phyloP scores from a whole-genome alignment of 148 eudicot genomes.

The Pouteria glomerata region DNA sequence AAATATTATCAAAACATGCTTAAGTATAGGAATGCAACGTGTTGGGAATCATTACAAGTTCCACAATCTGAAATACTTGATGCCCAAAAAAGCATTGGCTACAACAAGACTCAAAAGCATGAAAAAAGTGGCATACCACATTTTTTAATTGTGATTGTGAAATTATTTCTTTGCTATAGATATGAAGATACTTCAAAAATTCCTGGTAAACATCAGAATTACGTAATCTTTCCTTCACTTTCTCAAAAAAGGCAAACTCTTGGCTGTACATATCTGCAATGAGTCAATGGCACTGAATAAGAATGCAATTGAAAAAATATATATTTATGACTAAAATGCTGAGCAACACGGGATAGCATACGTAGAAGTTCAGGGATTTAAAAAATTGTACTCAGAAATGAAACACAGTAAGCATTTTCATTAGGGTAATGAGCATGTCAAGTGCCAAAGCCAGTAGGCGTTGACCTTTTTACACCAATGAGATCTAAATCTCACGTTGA shows the following conservation, averaged over 20 bases:
- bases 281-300: conserved; percentile 8
- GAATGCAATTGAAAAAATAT: neutral
- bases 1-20: neutral
- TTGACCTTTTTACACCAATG: neutral
- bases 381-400: neutral
- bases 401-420: neutral
- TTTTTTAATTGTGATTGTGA: conserved; percentile 28
- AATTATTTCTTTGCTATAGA: conserved; percentile 29
- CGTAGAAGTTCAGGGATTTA: neutral
- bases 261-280: conserved; percentile 35
- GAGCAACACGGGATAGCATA: neutral
- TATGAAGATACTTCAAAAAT: conserved; percentile 33
- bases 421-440: neutral
- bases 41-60: neutral
- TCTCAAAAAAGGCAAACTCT: conserved; percentile 38
- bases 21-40: neutral
- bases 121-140: conserved; percentile 25
- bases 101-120: neutral
- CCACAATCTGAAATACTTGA: neutral
- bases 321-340: neutral
- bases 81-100: neutral
- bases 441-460: neutral
- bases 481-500: neutral
- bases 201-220: conserved; percentile 32
- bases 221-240: conserved; percentile 41